These are phyloP conservation scores for Solanum hybrid DNA, from an alignment of 305 asterid genomes.

Conservation along the genomic window DNA sequence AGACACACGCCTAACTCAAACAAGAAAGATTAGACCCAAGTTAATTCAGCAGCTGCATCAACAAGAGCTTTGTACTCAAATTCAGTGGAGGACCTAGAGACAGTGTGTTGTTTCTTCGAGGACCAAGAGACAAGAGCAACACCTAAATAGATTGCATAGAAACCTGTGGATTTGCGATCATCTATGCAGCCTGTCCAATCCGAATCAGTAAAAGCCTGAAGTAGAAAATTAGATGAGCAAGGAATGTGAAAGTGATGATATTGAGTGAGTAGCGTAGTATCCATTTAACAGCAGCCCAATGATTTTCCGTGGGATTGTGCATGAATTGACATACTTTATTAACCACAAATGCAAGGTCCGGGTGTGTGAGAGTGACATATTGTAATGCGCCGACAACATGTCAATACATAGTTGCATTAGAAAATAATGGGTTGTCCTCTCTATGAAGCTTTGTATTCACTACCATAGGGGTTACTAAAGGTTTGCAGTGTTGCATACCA, in stretches of 20 bases:
- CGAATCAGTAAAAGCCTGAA: background rate
- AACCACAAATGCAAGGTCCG: background rate
- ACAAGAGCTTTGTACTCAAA: background rate
- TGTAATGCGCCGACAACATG: background rate
- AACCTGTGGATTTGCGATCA: background rate
- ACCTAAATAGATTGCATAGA: background rate
- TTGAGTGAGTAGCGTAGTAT: background rate
- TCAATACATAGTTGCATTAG: background rate
- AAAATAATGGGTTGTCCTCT: background rate
- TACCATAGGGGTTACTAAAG: background rate
- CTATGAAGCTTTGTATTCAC: background rate
- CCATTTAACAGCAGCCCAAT: background rate
- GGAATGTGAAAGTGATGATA: background rate
- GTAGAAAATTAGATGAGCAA: background rate
- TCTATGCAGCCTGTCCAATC: background rate
- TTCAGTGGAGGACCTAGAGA: background rate
- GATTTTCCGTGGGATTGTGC: background rate
- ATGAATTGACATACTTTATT: no score
- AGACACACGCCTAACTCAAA: no score
- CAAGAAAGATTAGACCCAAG: background rate
- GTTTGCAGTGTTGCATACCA: background rate
- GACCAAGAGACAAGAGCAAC: background rate
- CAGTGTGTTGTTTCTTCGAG: background rate
- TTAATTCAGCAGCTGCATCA: no score
- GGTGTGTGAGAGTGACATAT: background rate